Percentiles rank a stretch among this genome's conserved stretches.
These are phyloP conservation scores for Phaseolus coccineus DNA, from an alignment of 331 rosid species.

Conservation along the genomic window DNA sequence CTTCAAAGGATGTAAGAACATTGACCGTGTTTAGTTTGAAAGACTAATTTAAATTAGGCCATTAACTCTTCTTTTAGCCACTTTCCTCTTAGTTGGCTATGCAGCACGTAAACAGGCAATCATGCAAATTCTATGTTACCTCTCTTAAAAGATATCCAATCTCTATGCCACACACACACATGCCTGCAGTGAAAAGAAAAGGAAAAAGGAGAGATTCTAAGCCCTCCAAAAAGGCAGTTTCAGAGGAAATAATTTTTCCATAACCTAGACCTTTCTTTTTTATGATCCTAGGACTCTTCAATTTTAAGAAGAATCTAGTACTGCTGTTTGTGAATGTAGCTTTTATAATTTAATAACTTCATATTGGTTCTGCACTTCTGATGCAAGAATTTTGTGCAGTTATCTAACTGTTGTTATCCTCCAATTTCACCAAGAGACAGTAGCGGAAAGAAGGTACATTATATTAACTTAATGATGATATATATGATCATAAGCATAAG, in stretches of 20 bases:
- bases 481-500: not conserved
- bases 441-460: slow-evolving; percentile 76
- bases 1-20: slow-evolving; percentile 73
- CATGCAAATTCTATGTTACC: slow-evolving; percentile 34
- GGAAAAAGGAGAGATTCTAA: slow-evolving; percentile 33
- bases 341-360: slow-evolving; percentile 25
- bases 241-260: slow-evolving; percentile 16
- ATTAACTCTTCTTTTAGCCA: slow-evolving; percentile 27
- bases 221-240: slow-evolving; percentile 18
- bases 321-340: not conserved
- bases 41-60: slow-evolving; percentile 1
- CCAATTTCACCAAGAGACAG: slow-evolving; percentile 75
- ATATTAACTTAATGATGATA: slow-evolving; percentile 19
- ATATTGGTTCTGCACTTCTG: slow-evolving; percentile 35
- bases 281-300: slow-evolving; percentile 36
- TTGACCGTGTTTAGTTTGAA: slow-evolving; percentile 39
- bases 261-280: not conserved
- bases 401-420: slow-evolving; percentile 57
- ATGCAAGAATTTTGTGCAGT: slow-evolving; percentile 53
- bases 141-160: slow-evolving; percentile 16
- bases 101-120: slow-evolving; percentile 29
- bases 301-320: slow-evolving; percentile 2
- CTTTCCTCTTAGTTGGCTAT: slow-evolving; percentile 24
- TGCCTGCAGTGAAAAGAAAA: not conserved
- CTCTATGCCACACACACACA: slow-evolving; percentile 1